Base-by-base conservation (phyloP, 2,329 filamentous ascomycete genomes). In the Teratosphaeria zuluensis region DNA sequence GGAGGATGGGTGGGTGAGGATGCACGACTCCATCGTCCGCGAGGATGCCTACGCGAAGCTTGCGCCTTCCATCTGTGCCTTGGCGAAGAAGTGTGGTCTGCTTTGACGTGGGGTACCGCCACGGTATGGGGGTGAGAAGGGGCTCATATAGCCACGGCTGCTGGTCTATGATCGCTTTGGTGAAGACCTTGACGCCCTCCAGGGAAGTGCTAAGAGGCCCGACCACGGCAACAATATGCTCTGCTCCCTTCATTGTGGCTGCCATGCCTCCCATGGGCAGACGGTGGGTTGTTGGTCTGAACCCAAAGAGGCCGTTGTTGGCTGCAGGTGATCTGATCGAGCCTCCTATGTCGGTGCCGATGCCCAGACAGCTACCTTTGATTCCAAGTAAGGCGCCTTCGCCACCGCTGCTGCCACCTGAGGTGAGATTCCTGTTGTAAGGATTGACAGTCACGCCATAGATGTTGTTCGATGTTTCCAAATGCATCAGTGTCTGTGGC, bases 1-100 rank as follows among this genome's bases (percentile, higher is more conserved):
- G 77, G 0, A 76, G 72, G 2, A 89, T 78, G 0, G 86, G 86
- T 2, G 87, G 85, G 56, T 88, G 87, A 0, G 87, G 86, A 5
- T 72, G 76, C 4, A 87, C 85, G 55, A 84, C 76, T 9, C 80
- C 82, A 67, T 89, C 87, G 69, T 85, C 75, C 79, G 81, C 84
- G 71, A 88, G 76, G 33, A 89, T 80, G 4, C 76, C 86, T 56
- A 89, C 74, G 51, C 75, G 80, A 28, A 88, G 69, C 56, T 70
- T 78, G 24, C 70, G 69, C 12, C 63, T 64, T 7, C 64, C 65
- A 33, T 65, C 57, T 42, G 51, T 24, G 59, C 59, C 59, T 53
- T 54, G 11, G 12, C 66, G 63, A 6, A 68, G 61, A 7, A 68
- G 59, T 4, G 59, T 59, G 2, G 19, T 42, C 4, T 51, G 46